Evolutionary conservation across 805 yeast genomes (phyloP).

Genomic region (Monosporozyma solicola): DNA sequence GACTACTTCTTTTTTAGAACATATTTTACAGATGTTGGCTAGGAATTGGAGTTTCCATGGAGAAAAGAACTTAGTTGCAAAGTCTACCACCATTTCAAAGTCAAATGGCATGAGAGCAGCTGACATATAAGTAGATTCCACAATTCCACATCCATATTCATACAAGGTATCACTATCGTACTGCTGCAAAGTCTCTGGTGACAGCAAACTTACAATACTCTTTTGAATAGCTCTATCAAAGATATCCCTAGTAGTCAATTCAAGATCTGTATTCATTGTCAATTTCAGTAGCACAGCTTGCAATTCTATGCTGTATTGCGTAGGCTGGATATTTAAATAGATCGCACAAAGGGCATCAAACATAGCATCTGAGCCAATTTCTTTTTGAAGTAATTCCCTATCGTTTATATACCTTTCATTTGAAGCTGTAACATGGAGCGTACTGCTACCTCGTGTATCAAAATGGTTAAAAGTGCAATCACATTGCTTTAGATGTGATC

Average conservation of each 20-base stretch:
- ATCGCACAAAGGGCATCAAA: neutral
- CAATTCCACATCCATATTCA: neutral
- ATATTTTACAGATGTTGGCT: neutral
- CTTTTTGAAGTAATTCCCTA: neutral
- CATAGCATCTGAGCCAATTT: neutral
- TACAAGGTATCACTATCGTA: neutral
- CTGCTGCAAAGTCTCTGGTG: neutral
- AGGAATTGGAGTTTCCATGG: neutral
- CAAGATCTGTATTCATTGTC: neutral
- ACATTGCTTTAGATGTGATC: slow-evolving; percentile 1
- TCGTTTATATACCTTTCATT: neutral
- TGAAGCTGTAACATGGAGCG: neutral
- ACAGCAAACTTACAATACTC: neutral
- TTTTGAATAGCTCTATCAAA: neutral
- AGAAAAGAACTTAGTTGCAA: neutral
- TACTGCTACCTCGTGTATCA: neutral
- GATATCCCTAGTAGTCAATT: neutral
- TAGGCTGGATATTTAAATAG: neutral
- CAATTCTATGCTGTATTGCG: neutral
- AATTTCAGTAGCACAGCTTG: neutral
- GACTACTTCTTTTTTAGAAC: neutral
- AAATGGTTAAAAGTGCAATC: neutral
- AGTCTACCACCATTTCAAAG: slow-evolving; percentile 45
- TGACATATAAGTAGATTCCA: neutral
- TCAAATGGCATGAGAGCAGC: slow-evolving; percentile 45